phyloP scores from a whole-genome alignment of 192 early-diverging fungal species.

The Linnemannia zychae region DNA sequence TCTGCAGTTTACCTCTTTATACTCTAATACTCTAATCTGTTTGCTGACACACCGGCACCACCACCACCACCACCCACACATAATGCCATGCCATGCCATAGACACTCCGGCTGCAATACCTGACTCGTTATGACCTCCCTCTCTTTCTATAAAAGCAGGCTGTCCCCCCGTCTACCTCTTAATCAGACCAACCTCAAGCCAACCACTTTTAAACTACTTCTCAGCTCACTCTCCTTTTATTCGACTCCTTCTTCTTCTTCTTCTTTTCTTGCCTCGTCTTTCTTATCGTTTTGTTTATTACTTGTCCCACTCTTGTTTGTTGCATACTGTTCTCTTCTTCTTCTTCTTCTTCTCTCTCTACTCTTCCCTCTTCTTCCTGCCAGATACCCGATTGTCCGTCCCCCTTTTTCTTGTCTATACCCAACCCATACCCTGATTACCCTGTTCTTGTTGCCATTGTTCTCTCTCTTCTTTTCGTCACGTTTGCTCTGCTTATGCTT shows the following conservation, averaged over 20 bases:
- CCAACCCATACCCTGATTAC: background rate
- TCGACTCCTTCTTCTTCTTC: background rate
- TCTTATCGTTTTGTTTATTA: background rate
- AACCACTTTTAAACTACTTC: background rate
- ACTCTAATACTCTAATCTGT: background rate
- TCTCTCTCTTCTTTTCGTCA: background rate
- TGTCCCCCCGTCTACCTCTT: background rate
- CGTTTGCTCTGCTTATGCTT: background rate
- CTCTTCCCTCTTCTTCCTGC: background rate
- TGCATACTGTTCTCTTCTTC: background rate
- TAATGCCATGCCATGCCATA: background rate
- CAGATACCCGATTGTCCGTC: background rate
- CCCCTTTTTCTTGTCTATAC: background rate
- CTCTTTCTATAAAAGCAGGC: slow-evolving; percentile 4
- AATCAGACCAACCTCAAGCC: background rate
- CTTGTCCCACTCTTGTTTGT: background rate
- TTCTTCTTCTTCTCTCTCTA: no score
- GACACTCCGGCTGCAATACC: no score
- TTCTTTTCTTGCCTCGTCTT: background rate
- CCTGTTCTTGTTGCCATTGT: background rate
- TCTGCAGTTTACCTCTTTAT: background rate
- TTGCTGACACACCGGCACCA: background rate
- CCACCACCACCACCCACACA: background rate
- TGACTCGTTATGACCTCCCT: background rate
- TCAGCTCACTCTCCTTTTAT: background rate